Evolutionary conservation across 2,329 filamentous ascomycete genomes (phyloP).

Genomic region (Penicillium sp.): DNA sequence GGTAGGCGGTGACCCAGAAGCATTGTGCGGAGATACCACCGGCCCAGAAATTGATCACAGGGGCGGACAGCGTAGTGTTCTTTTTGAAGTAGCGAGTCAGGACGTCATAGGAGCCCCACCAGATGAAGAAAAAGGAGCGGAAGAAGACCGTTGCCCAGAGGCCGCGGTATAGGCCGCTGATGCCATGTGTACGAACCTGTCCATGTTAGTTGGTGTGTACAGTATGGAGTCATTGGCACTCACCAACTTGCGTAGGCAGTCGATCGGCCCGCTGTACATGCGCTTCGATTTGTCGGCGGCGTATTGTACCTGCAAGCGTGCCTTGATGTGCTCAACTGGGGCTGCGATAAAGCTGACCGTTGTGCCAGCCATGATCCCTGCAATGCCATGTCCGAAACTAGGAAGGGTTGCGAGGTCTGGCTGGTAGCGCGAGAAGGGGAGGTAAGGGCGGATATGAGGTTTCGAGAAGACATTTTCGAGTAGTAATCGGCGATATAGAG

Average conservation of each 20-base stretch:
- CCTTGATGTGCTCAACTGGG: conserved; percentile 93
- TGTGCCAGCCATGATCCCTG: conserved; percentile 79
- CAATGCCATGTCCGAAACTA: conserved; percentile 77
- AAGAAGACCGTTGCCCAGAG: conserved; percentile 82
- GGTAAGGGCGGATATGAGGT: conserved; percentile 43
- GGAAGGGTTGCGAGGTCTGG: conserved; percentile 58
- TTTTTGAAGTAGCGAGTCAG: conserved; percentile 67
- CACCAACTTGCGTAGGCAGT: conserved; percentile 68
- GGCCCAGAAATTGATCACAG: conserved; percentile 94
- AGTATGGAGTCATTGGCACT: conserved; percentile 13
- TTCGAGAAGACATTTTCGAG: conserved; percentile 73
- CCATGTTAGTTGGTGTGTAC: neutral
- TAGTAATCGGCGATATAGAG: conserved; percentile 80
- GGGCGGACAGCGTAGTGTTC: conserved; percentile 68
- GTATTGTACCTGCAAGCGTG: conserved; percentile 91
- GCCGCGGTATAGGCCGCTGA: conserved; percentile 81
- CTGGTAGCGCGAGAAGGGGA: conserved; percentile 37
- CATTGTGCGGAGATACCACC: conserved; percentile 89
- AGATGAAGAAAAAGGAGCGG: conserved; percentile 92
- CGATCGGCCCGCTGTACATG: conserved; percentile 81
- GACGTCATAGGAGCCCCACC: conserved; percentile 95
- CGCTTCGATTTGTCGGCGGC: conserved; percentile 72
- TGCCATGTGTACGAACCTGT: conserved; percentile 61
- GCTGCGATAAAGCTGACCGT: conserved; percentile 93
- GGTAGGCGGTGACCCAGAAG: conserved; percentile 92